Base-by-base conservation (phyloP, 495 filamentous ascomycete species). In the Aspergillus saccharolyticus region DNA sequence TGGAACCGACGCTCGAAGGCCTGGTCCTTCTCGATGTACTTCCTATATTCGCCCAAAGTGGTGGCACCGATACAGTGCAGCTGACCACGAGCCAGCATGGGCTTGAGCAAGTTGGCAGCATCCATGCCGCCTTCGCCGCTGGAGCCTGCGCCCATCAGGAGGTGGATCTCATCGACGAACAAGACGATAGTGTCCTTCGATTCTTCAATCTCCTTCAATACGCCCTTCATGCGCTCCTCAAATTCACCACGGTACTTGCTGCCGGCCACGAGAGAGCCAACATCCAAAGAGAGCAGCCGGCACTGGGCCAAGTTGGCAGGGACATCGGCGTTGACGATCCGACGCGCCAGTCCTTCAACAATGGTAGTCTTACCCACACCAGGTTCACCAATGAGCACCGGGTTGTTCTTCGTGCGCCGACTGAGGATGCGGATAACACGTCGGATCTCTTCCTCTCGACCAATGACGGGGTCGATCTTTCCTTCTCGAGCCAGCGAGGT, bases 291-390 rank as follows among this genome's bases (percentile, higher is more conserved):
- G 25, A 98, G 85, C 16, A 98, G 79, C 64, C 88, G 93, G 81
- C 94, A 97, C 54, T 89, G 87, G 8, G 91, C 89, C n/a, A 98
- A 77, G 64, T 96, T 96, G 62, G 94, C 92, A 25, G 94, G 94
- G 0, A 98, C 88, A 78, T 97, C 94, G 44, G 88, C 83, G 63
- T 98, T 96, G 74, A 97, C 90, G 53, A 98, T 97, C 22, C 94
- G 86, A 64, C 85, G 88, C 9, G 94, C 94, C n/a, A 98, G 80
- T 63, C 94, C 95, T 77, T 98, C 94, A 28, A 97, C 92, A 52
- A 98, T 91, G 3, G 94, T 97, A 14, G 94, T 98, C 78, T 98
- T 98, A 62, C 94, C 94, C 16, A 98, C 94, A 85, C 94, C 94
- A 9, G 94, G 94, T 70, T 97, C 94, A 70, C 94, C 94, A 56